Conservation (phyloP, 441 rosid species). For the Pelargonium fulgidum region DNA sequence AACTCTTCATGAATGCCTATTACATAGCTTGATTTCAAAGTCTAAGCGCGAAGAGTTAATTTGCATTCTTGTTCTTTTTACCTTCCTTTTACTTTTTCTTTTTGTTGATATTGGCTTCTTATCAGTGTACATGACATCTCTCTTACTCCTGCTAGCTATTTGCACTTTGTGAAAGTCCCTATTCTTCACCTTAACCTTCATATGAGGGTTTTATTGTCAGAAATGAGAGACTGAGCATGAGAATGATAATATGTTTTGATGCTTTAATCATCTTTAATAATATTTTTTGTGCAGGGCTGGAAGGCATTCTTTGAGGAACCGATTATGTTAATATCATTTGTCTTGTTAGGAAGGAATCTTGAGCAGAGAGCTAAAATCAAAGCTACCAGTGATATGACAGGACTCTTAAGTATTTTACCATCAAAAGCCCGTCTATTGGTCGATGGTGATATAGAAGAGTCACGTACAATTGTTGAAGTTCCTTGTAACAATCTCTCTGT, state of each 20-base stretch:
- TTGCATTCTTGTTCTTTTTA: neutral
- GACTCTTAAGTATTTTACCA: constrained; percentile 79
- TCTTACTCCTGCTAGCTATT: neutral
- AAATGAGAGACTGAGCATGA: constrained; percentile 11
- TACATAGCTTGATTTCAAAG: neutral
- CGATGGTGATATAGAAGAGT: constrained; percentile 38
- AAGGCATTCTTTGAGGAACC: constrained; percentile 97
- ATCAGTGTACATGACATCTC: neutral
- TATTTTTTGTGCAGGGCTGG: constrained; percentile 70
- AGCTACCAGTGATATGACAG: constrained; percentile 96
- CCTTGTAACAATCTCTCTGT: constrained; percentile 73
- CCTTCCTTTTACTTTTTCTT: neutral
- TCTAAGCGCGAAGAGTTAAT: neutral
- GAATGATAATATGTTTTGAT: constrained; percentile 17
- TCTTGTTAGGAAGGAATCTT: constrained; percentile 90
- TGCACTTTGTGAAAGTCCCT: neutral
- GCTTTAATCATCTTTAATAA: constrained; percentile 22
- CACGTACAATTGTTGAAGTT: constrained; percentile 61
- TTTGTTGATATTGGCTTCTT: neutral
- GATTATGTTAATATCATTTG: constrained; percentile 88
- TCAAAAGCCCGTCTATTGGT: constrained; percentile 88
- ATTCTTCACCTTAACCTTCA: neutral
- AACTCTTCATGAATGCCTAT: neutral
- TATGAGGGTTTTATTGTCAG: neutral
- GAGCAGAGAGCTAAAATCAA: constrained; percentile 96